Evolutionary conservation across 2,329 filamentous ascomycete genomes (phyloP).

Genomic region (Calonectria pauciramosa): DNA sequence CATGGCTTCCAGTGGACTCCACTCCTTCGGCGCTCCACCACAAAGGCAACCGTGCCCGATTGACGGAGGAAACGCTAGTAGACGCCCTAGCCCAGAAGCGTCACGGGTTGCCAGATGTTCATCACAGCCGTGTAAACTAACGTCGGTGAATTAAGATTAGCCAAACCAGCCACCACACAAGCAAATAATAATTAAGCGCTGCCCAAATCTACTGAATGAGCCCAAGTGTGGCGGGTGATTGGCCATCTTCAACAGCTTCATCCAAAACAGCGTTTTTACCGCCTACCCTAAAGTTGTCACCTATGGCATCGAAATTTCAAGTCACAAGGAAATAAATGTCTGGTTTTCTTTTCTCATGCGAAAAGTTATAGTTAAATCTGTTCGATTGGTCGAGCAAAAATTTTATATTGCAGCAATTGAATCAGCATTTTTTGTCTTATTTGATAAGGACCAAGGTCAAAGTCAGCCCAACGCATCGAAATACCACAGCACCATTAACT

Average conservation of each 20-base stretch:
- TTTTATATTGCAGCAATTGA: not conserved
- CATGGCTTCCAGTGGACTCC: not conserved
- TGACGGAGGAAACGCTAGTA: not conserved
- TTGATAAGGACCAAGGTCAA: rapidly evolving
- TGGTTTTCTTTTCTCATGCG: not conserved
- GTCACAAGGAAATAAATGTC: not conserved
- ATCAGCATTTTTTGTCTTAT: not conserved
- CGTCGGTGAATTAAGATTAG: not conserved
- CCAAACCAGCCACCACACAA: not conserved
- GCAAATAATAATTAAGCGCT: not conserved
- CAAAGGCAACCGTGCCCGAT: not conserved
- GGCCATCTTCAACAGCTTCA: not conserved
- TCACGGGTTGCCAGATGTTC: not conserved
- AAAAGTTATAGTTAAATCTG: not conserved
- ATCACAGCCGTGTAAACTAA: not conserved
- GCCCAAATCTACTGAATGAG: not conserved
- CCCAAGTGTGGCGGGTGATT: no score
- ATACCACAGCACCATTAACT: no score
- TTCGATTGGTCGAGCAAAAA: not conserved
- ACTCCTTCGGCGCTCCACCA: not conserved
- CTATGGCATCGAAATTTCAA: not conserved
- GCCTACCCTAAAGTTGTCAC: not conserved
- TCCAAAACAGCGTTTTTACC: no score
- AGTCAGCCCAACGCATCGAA: no score
- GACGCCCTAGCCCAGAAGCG: not conserved